Conservation (phyloP, 2,329 filamentous ascomycete genomes). For the Colletotrichum tabaci region DNA sequence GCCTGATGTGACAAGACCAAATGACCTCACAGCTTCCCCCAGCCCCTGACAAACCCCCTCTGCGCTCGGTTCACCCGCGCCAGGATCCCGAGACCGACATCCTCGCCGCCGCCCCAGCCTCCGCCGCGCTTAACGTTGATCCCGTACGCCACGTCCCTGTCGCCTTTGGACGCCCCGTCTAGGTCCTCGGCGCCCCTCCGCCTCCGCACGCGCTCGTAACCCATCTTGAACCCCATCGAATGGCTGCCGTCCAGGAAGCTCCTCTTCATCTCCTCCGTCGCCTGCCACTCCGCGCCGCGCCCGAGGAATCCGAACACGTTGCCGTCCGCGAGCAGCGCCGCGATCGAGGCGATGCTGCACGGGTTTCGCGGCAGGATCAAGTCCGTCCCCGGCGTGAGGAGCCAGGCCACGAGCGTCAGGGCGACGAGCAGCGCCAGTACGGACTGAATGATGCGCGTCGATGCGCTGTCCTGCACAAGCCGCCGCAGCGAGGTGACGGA, state of each 20-base stretch:
- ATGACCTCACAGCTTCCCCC: constrained; percentile 19
- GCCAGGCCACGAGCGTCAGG: constrained; percentile 49
- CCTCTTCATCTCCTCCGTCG: constrained; percentile 39
- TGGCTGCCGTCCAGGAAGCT: constrained; percentile 47
- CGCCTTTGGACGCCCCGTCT: background rate
- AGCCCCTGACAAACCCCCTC: constrained; percentile 35
- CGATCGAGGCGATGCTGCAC: constrained; percentile 55
- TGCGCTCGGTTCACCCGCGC: constrained; percentile 41
- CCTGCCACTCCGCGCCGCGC: constrained; percentile 48
- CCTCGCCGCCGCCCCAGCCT: constrained; percentile 42
- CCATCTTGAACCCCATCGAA: constrained; percentile 47
- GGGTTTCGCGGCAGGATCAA: constrained; percentile 49
- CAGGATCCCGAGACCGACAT: constrained; percentile 42
- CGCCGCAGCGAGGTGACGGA: constrained; percentile 39
- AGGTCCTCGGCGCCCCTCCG: constrained; percentile 32
- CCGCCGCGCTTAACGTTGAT: constrained; percentile 39
- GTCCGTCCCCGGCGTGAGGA: constrained; percentile 45
- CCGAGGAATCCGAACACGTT: constrained; percentile 52
- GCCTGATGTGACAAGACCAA: background rate
- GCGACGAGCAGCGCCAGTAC: constrained; percentile 50
- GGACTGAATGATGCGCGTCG: constrained; percentile 53
- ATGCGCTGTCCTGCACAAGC: constrained; percentile 50
- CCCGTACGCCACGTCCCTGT: constrained; percentile 38
- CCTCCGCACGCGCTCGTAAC: constrained; percentile 44
- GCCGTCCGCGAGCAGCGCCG: constrained; percentile 55